Evolutionary conservation across 768 basidiomycete genomes (phyloP).

Genomic region (Hygrophoropsis aurantiaca): DNA sequence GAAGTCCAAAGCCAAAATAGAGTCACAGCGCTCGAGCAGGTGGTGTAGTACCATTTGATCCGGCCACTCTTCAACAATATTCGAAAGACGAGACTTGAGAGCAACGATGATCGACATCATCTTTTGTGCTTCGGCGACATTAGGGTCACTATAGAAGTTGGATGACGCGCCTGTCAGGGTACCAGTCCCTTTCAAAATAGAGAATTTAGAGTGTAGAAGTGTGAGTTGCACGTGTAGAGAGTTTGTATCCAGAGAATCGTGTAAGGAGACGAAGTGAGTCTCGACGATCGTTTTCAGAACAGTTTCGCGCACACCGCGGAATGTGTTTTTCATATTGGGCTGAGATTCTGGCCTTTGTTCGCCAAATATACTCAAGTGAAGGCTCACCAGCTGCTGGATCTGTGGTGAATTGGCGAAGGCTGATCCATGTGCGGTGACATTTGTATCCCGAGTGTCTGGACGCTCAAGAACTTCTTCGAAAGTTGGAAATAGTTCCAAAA

Average conservation of each 20-base stretch:
- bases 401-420: slow-evolving; percentile 33
- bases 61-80: slow-evolving; percentile 81
- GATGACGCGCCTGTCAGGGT: slow-evolving; percentile 31
- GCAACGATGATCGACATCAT: slow-evolving; percentile 49
- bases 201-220: slow-evolving; percentile 44
- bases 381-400: slow-evolving; percentile 38
- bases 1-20: slow-evolving; percentile 59
- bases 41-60: slow-evolving; percentile 97
- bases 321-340: slow-evolving; percentile 12
- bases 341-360: slow-evolving; percentile 1
- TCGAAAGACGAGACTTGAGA: slow-evolving; percentile 52
- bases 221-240: slow-evolving; percentile 53
- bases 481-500: slow-evolving; percentile 81
- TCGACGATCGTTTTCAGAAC: slow-evolving; percentile 34
- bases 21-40: slow-evolving; percentile 67
- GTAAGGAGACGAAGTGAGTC: slow-evolving; percentile 28
- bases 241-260: slow-evolving; percentile 47
- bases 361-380: slow-evolving; percentile 49
- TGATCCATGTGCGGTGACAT: slow-evolving; percentile 1
- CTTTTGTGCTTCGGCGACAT: slow-evolving; percentile 68
- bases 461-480: slow-evolving; percentile 61
- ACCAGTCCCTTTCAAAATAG: slow-evolving; percentile 27
- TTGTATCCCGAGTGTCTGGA: background rate
- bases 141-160: slow-evolving; percentile 83
- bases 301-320: slow-evolving; percentile 33